Evolutionary conservation across 2,329 filamentous ascomycete species (phyloP).

Genomic region (Alternaria gansuensis): DNA sequence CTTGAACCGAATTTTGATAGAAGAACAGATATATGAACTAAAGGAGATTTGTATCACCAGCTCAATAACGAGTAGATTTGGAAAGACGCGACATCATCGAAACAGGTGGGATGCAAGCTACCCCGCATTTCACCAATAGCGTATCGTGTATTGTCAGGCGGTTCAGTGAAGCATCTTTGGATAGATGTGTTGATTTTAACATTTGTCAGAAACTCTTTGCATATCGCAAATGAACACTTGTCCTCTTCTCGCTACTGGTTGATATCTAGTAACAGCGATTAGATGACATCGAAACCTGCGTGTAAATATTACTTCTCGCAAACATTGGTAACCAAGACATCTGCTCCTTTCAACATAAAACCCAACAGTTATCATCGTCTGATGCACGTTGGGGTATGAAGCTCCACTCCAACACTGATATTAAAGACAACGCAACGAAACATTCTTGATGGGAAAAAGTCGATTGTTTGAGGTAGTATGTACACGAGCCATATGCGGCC

Average conservation of each 20-base stretch:
- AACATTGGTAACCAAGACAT: not conserved
- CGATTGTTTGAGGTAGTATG: constrained; percentile 27
- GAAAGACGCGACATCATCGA: constrained; percentile 9
- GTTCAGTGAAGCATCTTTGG: not conserved
- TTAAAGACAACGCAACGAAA: not conserved
- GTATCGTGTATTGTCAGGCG: constrained; percentile 10
- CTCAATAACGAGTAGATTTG: not conserved
- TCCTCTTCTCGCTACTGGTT: not conserved
- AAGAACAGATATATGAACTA: not conserved
- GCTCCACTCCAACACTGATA: not conserved
- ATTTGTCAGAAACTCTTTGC: not conserved
- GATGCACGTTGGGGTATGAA: not conserved
- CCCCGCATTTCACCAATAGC: constrained; percentile 25
- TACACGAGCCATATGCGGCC: constrained; percentile 27
- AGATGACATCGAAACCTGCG: not conserved
- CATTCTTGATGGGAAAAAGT: not conserved
- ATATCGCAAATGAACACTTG: not conserved
- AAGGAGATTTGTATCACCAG: not conserved
- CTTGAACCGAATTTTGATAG: not conserved
- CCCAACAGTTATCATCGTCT: too few relatives aligned
- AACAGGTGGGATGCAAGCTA: constrained; percentile 22
- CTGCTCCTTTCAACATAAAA: not conserved
- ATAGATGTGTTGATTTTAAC: not conserved
- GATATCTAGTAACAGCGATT: not conserved
- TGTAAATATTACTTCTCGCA: not conserved